Conservation (phyloP, 306 rosid species). For the Inga laurina region DNA sequence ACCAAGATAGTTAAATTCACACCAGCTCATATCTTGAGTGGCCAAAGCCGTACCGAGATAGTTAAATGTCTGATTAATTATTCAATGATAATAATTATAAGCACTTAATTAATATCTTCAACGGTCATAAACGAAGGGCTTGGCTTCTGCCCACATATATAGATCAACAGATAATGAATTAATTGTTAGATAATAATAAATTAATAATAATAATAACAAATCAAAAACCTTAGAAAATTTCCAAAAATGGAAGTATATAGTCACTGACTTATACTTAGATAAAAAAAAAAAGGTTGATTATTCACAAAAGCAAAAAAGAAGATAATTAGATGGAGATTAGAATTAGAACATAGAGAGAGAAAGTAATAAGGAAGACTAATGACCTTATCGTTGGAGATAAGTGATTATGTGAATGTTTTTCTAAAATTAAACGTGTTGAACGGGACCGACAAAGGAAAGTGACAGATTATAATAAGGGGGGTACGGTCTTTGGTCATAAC, state of each 20-base stretch:
- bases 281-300: not conserved
- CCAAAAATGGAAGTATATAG: not conserved
- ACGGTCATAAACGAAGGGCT: not conserved
- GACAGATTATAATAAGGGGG: not conserved
- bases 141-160: not conserved
- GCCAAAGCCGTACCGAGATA: not conserved
- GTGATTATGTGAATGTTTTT: not conserved
- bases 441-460: slow-evolving; percentile 33
- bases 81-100: not conserved
- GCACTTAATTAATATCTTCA: not conserved
- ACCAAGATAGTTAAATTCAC: not conserved
- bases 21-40: not conserved
- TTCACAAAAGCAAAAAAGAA: not conserved
- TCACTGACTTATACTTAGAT: not conserved
- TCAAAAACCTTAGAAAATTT: not conserved
- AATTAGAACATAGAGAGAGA: not conserved
- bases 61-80: not conserved
- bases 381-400: not conserved
- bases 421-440: not conserved
- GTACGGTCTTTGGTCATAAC: not conserved
- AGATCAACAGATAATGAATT: not conserved
- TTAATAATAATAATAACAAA: too few relatives aligned
- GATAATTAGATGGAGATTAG: not conserved
- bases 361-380: not conserved
- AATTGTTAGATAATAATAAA: too few relatives aligned